Base-by-base conservation (phyloP, 148 eudicot species). In the Dianthus caryophyllus region DNA sequence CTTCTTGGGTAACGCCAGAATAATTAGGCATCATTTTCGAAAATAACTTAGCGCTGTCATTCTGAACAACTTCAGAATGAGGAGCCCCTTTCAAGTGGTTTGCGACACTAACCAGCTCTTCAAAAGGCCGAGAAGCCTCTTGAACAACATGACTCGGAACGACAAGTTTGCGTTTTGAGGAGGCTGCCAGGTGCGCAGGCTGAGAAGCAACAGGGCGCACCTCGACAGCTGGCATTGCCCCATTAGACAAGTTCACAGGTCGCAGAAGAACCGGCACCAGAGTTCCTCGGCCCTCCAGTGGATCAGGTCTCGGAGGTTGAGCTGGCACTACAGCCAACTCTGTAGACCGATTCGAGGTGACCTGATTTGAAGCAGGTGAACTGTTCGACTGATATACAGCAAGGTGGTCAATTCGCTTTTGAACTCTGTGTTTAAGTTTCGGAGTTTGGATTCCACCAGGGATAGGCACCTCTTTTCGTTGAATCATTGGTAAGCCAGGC, bases 241-340 rank as follows among this genome's bases (percentile, higher is more conserved):
- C 88, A 79, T 81, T 91, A 2, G 90, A 68, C 21, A 69, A 31
- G 64, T 61, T 74, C 41, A 71, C 72, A 33, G 90, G 90, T 80
- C 82, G 87, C 66, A 89, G 84, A 52, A 82, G 62, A 44, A 86
- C 94, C 25, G 98, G 94, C 26, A 82, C 93, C 65, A 92, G 73
- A 9, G 79, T 82, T 62, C 88, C 91, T 77, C 97, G 78, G 18
- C 79, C 72, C 15, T 86, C 88, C 41, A 81, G 80, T 4, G 75
- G 77, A 33, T 83, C 75, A 9, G 79, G 80, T 10, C 73, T 73
- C 11, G 79, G 84, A 17, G 75, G 67, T 14, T 77, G 78, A 39
- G 77, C 82, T 21, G 81, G 65, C 64, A 66, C 83, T 25, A 72
- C 52, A 13, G 79, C 36, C 50, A 76, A 55, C 30, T 69, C 67